Base-by-base conservation (phyloP, 2,329 filamentous ascomycete genomes). In the Stemphylium beticola region DNA sequence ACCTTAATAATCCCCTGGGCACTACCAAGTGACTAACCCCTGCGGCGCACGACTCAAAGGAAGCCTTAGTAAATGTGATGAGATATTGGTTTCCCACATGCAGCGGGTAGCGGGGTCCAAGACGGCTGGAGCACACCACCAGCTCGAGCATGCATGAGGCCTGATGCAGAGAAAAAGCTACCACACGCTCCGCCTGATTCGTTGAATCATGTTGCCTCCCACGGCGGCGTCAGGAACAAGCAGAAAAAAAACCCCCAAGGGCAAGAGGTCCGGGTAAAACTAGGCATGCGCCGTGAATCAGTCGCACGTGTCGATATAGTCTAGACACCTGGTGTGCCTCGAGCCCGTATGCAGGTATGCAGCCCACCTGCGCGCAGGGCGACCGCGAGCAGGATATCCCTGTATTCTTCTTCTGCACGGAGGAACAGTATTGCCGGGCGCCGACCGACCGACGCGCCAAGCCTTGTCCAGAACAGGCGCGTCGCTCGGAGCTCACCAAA, bases 1-100 rank as follows among this genome's bases (percentile, higher is more conserved):
- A 67, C 62, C 58, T 70, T 68, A 61, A 64, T 69, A 58, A 64
- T 55, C 34, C 42, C 52, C 48, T 55, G 48, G 41, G 34, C 49
- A 58, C 53, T 48, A 50, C 38, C 50, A 36, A 57, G 58, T 36
- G 42, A 48, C 20, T 32, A 11, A 58, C 41, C 59, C 61, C 59
- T 63, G 60, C 51, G 15, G 32, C 31, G 18, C 37, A 45, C 50
- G 45, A 39, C 47, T 46, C 44, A 32, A 44, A 32, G 44, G 37
- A 44, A 48, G 33, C 18, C 36, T 50, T 51, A 39, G 33, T 41
- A 42, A 54, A 26, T 55, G 57, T 40, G 29, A 50, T 41, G 48
- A 14, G 39, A 49, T 45, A 59, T 57, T 55, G 60, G 54, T 58
- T 57, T 49, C 40, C 43, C 55, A 42, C 7, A 43, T 44, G 6